Conservation (phyloP, 2,329 filamentous ascomycete genomes). For the Claviceps purpurea region DNA sequence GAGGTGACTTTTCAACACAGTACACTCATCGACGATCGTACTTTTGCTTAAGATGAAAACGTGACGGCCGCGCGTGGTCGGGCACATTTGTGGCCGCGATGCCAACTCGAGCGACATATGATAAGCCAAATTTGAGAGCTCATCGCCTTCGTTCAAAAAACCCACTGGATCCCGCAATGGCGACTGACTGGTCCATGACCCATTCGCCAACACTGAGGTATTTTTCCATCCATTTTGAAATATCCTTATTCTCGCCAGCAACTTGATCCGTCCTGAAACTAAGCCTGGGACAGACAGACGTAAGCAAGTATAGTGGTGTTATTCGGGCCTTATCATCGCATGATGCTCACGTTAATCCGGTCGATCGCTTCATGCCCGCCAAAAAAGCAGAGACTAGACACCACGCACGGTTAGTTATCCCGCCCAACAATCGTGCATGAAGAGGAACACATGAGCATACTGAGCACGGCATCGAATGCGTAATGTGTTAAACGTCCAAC, state of each 20-base stretch:
- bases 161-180: slow-evolving; percentile 72
- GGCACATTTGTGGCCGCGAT: too few relatives aligned
- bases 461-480: slow-evolving; percentile 86
- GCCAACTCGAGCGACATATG: background rate
- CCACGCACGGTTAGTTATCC: background rate
- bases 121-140: slow-evolving; percentile 8
- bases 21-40: background rate
- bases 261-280: slow-evolving; percentile 84
- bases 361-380: slow-evolving; percentile 93
- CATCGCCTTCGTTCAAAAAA: slow-evolving; percentile 87
- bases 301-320: slow-evolving; percentile 10
- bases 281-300: slow-evolving; percentile 32
- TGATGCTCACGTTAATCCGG: slow-evolving; percentile 81
- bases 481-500: slow-evolving; percentile 88
- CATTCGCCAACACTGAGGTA: slow-evolving; percentile 93
- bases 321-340: background rate
- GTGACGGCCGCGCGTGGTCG: background rate
- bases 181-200: slow-evolving; percentile 95
- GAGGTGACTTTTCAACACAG: background rate
- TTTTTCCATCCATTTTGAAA: slow-evolving; percentile 80
- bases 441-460: slow-evolving; percentile 36
- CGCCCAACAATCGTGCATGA: background rate
- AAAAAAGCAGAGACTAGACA: slow-evolving; percentile 79
- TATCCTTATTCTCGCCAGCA: slow-evolving; percentile 63
- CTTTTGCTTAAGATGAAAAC: background rate